These are phyloP conservation scores for Leptoxyphium fumago DNA, from an alignment of 2,329 filamentous ascomycete genomes.

Conservation along the genomic window DNA sequence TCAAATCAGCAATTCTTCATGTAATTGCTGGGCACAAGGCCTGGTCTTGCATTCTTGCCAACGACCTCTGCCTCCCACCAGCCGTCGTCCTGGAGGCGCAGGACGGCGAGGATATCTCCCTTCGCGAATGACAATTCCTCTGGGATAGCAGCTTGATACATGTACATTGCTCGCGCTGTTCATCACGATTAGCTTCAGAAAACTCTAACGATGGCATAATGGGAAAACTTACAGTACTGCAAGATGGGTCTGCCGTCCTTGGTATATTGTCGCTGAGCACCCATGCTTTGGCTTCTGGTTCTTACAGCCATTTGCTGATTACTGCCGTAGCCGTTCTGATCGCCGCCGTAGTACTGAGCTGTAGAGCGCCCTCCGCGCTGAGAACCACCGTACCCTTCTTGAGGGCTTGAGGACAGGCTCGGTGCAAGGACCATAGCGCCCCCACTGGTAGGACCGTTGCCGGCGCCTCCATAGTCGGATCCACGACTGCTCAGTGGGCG, in stretches of 20 bases:
- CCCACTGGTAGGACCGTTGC: constrained; percentile 4
- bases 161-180: constrained; percentile 79
- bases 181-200: background rate
- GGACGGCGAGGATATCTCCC: constrained; percentile 76
- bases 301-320: constrained; percentile 26
- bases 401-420: constrained; percentile 14
- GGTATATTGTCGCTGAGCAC: constrained; percentile 73
- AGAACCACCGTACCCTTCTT: constrained; percentile 25
- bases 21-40: constrained; percentile 54
- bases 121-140: constrained; percentile 89
- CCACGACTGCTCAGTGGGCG: constrained; percentile 29
- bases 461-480: constrained; percentile 16
- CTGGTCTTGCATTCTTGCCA: constrained; percentile 39
- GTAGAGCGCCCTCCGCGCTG: constrained; percentile 27
- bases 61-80: constrained; percentile 99
- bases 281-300: constrained; percentile 68
- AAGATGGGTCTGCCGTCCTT: constrained; percentile 75
- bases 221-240: constrained; percentile 67
- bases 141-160: constrained; percentile 86
- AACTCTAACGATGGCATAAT: background rate
- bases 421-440: constrained; percentile 32
- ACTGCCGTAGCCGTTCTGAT: constrained; percentile 10
- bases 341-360: constrained; percentile 29
- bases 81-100: constrained; percentile 88
- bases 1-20: constrained; percentile 38